These are phyloP conservation scores for Aspergillus fumigatiaffinis DNA, from an alignment of 2,329 filamentous ascomycete species.

Conservation along the genomic window DNA sequence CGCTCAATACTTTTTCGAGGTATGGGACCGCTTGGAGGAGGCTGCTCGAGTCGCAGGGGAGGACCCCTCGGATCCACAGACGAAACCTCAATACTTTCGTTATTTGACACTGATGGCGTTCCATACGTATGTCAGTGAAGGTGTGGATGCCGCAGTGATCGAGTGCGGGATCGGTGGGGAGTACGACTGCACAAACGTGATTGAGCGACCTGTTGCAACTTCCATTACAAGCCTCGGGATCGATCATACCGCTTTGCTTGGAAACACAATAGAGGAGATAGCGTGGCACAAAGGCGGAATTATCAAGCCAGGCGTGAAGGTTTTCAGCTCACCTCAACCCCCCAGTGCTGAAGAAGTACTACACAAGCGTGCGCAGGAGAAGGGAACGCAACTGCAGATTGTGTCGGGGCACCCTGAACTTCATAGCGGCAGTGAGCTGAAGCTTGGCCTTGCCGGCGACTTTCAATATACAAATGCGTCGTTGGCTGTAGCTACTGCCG, in stretches of 20 bases:
- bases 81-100: constrained; percentile 88
- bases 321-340: constrained; percentile 60
- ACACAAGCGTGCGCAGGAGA: constrained; percentile 51
- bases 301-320: constrained; percentile 64
- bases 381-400: constrained; percentile 45
- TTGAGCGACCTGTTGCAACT: constrained; percentile 65
- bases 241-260: constrained; percentile 79
- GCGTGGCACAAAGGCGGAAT: constrained; percentile 92
- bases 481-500: constrained; percentile 51
- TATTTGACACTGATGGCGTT: constrained; percentile 86
- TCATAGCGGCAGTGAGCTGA: constrained; percentile 40
- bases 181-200: constrained; percentile 86
- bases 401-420: constrained; percentile 48
- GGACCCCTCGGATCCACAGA: constrained; percentile 48
- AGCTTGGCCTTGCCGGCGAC: constrained; percentile 57
- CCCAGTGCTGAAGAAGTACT: constrained; percentile 54
- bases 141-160: constrained; percentile 73
- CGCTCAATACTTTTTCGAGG: constrained; percentile 73
- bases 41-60: constrained; percentile 50
- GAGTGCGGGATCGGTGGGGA: constrained; percentile 95
- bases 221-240: constrained; percentile 79
- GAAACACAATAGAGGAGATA: constrained; percentile 73
- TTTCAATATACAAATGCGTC: constrained; percentile 63
- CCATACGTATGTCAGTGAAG: constrained; percentile 73
- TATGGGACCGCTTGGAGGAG: constrained; percentile 68